These are phyloP conservation scores for Jatropha curcas DNA, from an alignment of 345 rosid species.

Conservation along the genomic window DNA sequence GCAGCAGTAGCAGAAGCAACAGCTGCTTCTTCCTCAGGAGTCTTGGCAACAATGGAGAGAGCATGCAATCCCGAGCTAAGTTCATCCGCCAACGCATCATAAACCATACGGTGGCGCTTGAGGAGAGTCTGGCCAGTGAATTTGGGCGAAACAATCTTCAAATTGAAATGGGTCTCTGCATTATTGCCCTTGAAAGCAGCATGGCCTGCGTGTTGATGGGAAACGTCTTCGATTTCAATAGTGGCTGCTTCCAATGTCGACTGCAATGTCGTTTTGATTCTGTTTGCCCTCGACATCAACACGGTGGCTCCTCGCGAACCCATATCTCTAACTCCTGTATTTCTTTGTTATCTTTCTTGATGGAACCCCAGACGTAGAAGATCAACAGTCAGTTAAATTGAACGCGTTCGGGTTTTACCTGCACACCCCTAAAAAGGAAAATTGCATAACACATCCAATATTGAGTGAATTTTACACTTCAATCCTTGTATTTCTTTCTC, in stretches of 20 bases:
- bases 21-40: conserved; percentile 42
- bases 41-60: conserved; percentile 58
- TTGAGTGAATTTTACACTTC: too few species aligned
- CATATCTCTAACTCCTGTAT: conserved; percentile 20
- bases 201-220: conserved; percentile 74
- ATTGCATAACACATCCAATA: too few species aligned
- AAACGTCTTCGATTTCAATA: conserved; percentile 68
- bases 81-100: conserved; percentile 51
- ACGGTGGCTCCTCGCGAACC: conserved; percentile 36
- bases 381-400: too few species aligned
- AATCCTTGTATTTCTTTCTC: too few species aligned
- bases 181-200: conserved; percentile 39
- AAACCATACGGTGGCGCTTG: conserved; percentile 60
- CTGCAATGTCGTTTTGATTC: conserved; percentile 45
- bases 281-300: conserved; percentile 38
- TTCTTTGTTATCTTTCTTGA: too few species aligned
- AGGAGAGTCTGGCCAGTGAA: conserved; percentile 50
- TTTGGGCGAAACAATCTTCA: conserved; percentile 49
- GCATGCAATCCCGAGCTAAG: conserved; percentile 57
- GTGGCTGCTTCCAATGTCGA: conserved; percentile 37
- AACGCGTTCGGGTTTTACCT: too few species aligned
- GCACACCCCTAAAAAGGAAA: too few species aligned
- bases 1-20: background rate
- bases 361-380: too few species aligned
- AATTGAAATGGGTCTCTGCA: conserved; percentile 58